A percentile compares a stretch with the other conserved stretches of the same genome.
These are phyloP conservation scores for Leccinum obscurum DNA, from an alignment of 768 basidiomycete species.

Conservation along the genomic window DNA sequence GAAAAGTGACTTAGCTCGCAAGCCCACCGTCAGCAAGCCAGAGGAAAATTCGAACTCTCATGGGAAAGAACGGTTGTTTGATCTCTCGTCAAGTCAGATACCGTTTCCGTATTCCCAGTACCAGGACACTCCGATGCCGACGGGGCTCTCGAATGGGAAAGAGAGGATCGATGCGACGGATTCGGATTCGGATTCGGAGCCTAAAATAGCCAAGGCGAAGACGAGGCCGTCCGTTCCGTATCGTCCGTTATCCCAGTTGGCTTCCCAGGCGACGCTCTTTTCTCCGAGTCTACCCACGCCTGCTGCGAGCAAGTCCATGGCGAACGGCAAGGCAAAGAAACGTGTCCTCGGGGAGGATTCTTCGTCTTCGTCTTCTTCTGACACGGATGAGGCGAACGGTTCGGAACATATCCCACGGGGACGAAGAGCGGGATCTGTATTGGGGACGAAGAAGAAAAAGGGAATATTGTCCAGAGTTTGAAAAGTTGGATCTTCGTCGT, in stretches of 20 bases:
- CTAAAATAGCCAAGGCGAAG: constrained; percentile 19
- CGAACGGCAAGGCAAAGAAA: constrained; percentile 29
- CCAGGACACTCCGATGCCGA: constrained; percentile 12
- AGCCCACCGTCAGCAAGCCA: neutral
- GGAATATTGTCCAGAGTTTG: constrained; percentile 11
- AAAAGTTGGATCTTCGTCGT: neutral
- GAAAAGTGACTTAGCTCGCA: constrained; percentile 6
- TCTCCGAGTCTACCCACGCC: constrained; percentile 40
- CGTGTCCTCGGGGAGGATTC: constrained; percentile 22
- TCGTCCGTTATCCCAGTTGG: constrained; percentile 56
- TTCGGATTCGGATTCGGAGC: constrained; percentile 29
- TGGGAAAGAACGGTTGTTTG: constrained; percentile 42
- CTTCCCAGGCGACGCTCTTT: constrained; percentile 32
- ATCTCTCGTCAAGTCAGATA: constrained; percentile 51
- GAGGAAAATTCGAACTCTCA: neutral
- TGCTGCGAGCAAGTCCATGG: constrained; percentile 24
- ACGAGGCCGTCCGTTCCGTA: constrained; percentile 27
- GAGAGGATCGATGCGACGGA: constrained; percentile 35
- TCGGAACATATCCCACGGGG: constrained; percentile 61
- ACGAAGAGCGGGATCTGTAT: constrained; percentile 50
- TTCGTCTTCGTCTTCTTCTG: constrained; percentile 42
- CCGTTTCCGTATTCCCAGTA: constrained; percentile 57
- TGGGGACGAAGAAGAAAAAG: constrained; percentile 31
- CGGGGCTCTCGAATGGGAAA: constrained; percentile 29
- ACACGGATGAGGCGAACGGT: constrained; percentile 32